A percentile compares a stretch with the other conserved stretches of the same genome.
These are phyloP conservation scores for Heimioporus sp. DNA, from an alignment of 768 basidiomycete genomes.

Conservation along the genomic window DNA sequence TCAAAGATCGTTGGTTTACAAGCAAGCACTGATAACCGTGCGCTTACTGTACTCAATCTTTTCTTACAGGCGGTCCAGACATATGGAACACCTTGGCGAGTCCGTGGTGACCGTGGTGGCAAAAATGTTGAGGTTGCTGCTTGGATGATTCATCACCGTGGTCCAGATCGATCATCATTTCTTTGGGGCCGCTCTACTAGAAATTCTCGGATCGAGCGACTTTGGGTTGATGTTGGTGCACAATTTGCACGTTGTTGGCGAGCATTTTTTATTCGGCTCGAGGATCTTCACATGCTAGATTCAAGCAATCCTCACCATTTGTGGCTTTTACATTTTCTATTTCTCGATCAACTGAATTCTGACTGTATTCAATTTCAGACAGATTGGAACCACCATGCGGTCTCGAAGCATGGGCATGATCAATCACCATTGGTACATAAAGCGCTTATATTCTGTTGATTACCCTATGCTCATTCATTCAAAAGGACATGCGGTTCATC, in stretches of 20 bases:
- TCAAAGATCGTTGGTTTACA: conserved; percentile 17
- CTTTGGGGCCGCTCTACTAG: conserved; percentile 36
- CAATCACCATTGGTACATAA: conserved; percentile 1
- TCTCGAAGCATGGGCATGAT: conserved; percentile 14
- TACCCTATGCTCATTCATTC: no score
- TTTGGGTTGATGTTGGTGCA: conserved; percentile 43
- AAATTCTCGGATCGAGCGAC: conserved; percentile 43
- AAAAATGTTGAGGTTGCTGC: conserved; percentile 28
- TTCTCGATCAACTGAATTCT: conserved; percentile 35
- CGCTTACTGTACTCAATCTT: conserved; percentile 21
- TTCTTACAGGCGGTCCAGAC: conserved; percentile 14
- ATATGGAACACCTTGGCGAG: conserved; percentile 21
- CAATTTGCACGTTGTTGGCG: conserved; percentile 41
- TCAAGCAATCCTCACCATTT: conserved; percentile 30
- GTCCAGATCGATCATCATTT: conserved; percentile 23
- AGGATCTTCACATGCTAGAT: conserved; percentile 35
- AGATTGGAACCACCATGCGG: conserved; percentile 41
- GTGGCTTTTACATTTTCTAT: conserved; percentile 44
- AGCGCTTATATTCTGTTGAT: no score
- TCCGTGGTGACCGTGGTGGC: conserved; percentile 28
- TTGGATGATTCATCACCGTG: conserved; percentile 27
- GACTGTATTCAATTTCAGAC: conserved; percentile 35
- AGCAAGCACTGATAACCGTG: conserved; percentile 26
- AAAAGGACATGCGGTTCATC: no score
- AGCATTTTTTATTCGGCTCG: conserved; percentile 40